A percentile compares a stretch with the other conserved stretches of the same genome.
Evolutionary conservation across 371 early-diverging fungal species (phyloP).

Genomic region (Mucor plumbeus): DNA sequence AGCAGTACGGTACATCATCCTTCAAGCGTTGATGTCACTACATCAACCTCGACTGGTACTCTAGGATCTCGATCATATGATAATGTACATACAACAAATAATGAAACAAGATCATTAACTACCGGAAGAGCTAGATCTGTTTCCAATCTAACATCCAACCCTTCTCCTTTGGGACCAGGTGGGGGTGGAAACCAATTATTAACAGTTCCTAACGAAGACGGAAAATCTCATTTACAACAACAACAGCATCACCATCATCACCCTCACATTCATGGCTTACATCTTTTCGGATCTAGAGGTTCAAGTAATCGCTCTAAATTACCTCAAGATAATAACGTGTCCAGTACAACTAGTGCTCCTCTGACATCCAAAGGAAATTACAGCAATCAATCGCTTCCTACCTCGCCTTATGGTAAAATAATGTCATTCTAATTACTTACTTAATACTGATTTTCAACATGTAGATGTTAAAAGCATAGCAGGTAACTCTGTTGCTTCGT

Average conservation of each 20-base stretch:
- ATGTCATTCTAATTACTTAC: no score
- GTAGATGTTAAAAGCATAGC: constrained; percentile 23
- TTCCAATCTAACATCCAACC: constrained; percentile 23
- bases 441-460: neutral
- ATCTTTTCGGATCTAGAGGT: constrained; percentile 37
- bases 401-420: constrained; percentile 21
- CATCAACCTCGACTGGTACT: neutral
- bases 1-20: constrained; percentile 16
- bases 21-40: neutral
- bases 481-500: constrained; percentile 25
- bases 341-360: neutral
- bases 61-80: constrained; percentile 26
- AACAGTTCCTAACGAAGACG: constrained; percentile 18
- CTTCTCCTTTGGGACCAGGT: constrained; percentile 12
- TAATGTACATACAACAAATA: constrained; percentile 1
- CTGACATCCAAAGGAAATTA: constrained; percentile 1
- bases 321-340: constrained; percentile 1
- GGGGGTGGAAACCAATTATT: constrained; percentile 11
- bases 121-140: constrained; percentile 27
- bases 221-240: constrained; percentile 2
- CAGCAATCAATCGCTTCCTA: constrained; percentile 21
- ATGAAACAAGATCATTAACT: neutral
- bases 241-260: constrained; percentile 9
- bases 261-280: constrained; percentile 31
- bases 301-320: constrained; percentile 13